These are phyloP conservation scores for Talaromyces sp. DNA, from an alignment of 2,329 filamentous ascomycete genomes.

Conservation along the genomic window DNA sequence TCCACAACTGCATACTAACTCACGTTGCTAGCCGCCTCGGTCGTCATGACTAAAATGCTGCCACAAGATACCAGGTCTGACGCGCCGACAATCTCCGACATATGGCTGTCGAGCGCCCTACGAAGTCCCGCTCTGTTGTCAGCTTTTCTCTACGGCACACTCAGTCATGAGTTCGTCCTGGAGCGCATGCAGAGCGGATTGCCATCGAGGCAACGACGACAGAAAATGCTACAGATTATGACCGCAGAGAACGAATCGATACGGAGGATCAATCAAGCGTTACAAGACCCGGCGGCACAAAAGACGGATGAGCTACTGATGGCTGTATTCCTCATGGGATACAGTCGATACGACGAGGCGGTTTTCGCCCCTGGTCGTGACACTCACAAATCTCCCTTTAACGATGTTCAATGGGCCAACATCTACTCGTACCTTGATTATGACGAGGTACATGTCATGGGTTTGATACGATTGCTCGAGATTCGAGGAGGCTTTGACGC, in stretches of 20 bases:
- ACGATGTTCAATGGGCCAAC: conserved; percentile 24
- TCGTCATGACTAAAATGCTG: conserved; percentile 18
- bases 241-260: conserved; percentile 23
- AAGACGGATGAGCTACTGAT: conserved; percentile 26
- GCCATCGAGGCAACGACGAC: conserved; percentile 14
- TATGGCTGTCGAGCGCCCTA: conserved; percentile 17
- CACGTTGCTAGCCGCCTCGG: conserved; percentile 12
- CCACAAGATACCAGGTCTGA: conserved; percentile 1
- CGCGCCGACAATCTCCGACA: conserved; percentile 12
- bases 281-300: conserved; percentile 20
- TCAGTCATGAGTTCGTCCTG: conserved; percentile 19
- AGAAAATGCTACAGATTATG: conserved; percentile 19
- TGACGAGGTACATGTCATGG: conserved; percentile 24
- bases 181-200: conserved; percentile 16
- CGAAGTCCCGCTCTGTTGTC: conserved; percentile 17
- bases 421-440: conserved; percentile 25
- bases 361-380: conserved; percentile 18
- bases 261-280: conserved; percentile 24
- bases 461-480: conserved; percentile 24
- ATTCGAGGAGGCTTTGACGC: conserved; percentile 25
- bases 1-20: neutral
- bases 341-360: conserved; percentile 22
- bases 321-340: conserved; percentile 25
- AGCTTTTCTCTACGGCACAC: conserved; percentile 19
- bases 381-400: conserved; percentile 23